These are phyloP conservation scores for Plantago lanceolata DNA, from an alignment of 305 asterid genomes.

Conservation along the genomic window DNA sequence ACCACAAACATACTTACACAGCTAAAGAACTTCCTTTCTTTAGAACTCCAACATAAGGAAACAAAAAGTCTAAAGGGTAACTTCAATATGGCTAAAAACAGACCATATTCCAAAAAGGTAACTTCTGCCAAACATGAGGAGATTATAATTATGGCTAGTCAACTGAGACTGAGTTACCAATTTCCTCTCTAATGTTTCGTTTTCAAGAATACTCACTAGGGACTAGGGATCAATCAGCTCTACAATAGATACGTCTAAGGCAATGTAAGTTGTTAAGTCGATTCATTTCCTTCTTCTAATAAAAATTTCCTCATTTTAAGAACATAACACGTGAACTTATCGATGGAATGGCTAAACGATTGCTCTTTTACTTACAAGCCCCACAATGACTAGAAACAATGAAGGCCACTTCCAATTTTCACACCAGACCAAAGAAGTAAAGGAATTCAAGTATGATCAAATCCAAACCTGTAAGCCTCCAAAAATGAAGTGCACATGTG, in stretches of 20 bases:
- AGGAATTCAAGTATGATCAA: slow-evolving; percentile 21
- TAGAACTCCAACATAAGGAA: not conserved
- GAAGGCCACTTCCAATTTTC: not conserved
- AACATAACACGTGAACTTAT: slow-evolving; percentile 8
- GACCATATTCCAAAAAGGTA: not conserved
- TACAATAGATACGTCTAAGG: not conserved
- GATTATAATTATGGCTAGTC: no score
- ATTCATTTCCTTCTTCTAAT: not conserved
- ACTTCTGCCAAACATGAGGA: no score
- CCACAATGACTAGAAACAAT: not conserved
- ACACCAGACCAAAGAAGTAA: slow-evolving; percentile 4
- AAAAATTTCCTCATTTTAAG: not conserved
- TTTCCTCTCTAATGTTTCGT: not conserved
- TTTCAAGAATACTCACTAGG: not conserved
- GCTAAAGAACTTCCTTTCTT: not conserved
- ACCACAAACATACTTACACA: not conserved
- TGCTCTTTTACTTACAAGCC: slow-evolving; percentile 1
- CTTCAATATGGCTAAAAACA: no score
- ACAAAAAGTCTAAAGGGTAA: not conserved
- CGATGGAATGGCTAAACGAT: slow-evolving; percentile 5
- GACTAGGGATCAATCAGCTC: not conserved
- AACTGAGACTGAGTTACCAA: no score
- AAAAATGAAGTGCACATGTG: slow-evolving; percentile 77
- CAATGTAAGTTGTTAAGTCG: not conserved
- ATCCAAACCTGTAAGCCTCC: slow-evolving; percentile 84